These are phyloP conservation scores for Trichomonascaceae sp. DNA, from an alignment of 1,139 yeast species.

Conservation along the genomic window DNA sequence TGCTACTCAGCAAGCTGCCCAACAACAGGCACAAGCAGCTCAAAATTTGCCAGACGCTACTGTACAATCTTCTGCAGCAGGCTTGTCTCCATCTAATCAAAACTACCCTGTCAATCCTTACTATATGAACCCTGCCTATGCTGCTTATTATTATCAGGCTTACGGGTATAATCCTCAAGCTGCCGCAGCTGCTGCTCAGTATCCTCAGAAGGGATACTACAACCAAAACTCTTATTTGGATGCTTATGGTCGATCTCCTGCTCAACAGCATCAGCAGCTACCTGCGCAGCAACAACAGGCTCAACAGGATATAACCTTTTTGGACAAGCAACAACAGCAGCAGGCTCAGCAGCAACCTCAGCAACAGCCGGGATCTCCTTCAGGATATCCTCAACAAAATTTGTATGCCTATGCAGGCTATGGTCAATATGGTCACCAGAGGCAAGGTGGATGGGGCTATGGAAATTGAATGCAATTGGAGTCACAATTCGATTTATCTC, in stretches of 20 bases:
- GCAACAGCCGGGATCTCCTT: constrained; percentile 14
- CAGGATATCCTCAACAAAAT: constrained; percentile 25
- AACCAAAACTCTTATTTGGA: constrained; percentile 10
- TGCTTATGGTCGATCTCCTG: constrained; percentile 6
- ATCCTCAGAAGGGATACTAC: constrained; percentile 26
- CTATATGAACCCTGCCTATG: constrained; percentile 28
- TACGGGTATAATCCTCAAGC: constrained; percentile 22
- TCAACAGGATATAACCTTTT: constrained; percentile 23
- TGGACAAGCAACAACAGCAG: constrained; percentile 18
- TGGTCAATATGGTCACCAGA: constrained; percentile 21
- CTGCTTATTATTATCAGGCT: constrained; percentile 29
- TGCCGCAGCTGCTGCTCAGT: constrained; percentile 22
- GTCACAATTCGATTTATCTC: not conserved
- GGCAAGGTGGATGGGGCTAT: constrained; percentile 20
- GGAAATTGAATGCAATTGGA: constrained; percentile 11
- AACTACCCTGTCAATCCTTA: constrained; percentile 24
- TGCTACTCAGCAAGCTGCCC: constrained; percentile 6
- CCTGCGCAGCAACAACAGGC: constrained; percentile 17
- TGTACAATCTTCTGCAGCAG: constrained; percentile 20
- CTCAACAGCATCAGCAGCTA: constrained; percentile 12
- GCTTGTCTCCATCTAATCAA: constrained; percentile 21
- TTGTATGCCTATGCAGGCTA: constrained; percentile 29
- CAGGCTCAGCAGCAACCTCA: constrained; percentile 23
- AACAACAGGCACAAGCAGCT: not conserved
- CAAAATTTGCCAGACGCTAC: constrained; percentile 8